A percentile compares a stretch with the other conserved stretches of the same genome.
Conservation (phyloP, 2,329 filamentous ascomycete species). For the Colletotrichum graminicola region DNA sequence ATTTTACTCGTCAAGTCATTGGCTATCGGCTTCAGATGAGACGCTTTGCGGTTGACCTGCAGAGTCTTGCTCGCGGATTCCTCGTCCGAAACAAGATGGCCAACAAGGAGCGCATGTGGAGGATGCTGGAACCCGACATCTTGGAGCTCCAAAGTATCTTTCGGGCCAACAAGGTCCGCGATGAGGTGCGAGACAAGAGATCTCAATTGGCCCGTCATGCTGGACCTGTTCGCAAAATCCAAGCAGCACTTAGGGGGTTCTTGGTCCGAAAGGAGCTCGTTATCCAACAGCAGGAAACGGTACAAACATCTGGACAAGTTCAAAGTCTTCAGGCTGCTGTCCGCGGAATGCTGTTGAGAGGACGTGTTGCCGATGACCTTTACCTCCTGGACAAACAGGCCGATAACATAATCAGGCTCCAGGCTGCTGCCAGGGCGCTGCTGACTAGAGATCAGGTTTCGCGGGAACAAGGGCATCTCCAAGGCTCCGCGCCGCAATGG, state of each 20-base stretch:
- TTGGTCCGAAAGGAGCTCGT: slow-evolving; percentile 70
- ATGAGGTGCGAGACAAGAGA: slow-evolving; percentile 67
- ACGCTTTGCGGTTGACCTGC: slow-evolving; percentile 81
- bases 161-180: slow-evolving; percentile 74
- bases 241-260: slow-evolving; percentile 75
- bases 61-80: slow-evolving; percentile 82
- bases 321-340: slow-evolving; percentile 74
- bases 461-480: slow-evolving; percentile 63
- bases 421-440: slow-evolving; percentile 75
- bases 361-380: slow-evolving; percentile 65
- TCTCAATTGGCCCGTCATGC: slow-evolving; percentile 72
- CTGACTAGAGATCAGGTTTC: slow-evolving; percentile 68
- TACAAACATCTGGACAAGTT: slow-evolving; percentile 64
- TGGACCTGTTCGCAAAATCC: slow-evolving; percentile 74
- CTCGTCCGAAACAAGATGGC: slow-evolving; percentile 74
- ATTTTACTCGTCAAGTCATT: slow-evolving; percentile 86
- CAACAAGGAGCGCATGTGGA: slow-evolving; percentile 75
- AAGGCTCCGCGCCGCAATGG: slow-evolving; percentile 63
- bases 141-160: slow-evolving; percentile 86
- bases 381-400: slow-evolving; percentile 64
- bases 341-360: slow-evolving; percentile 75
- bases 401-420: slow-evolving; percentile 66
- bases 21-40: slow-evolving; percentile 87
- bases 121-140: slow-evolving; percentile 77
- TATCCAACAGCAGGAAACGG: slow-evolving; percentile 68